Conservation (phyloP, 2,329 filamentous ascomycete genomes). For the Lasiodiplodia theobromae region DNA sequence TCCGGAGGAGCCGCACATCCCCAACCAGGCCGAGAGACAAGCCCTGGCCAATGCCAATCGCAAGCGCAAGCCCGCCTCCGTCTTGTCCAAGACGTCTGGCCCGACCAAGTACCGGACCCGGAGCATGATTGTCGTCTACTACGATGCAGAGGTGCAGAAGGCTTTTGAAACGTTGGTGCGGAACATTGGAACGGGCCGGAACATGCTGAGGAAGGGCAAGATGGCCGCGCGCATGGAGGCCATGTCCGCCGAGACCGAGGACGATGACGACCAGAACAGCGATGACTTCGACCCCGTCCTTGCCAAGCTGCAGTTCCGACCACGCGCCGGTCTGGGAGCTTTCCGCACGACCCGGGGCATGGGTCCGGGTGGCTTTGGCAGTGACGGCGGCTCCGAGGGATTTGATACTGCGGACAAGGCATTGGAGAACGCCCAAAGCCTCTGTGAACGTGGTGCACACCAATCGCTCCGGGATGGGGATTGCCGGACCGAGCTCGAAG, state of each 20-base stretch:
- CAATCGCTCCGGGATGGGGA: constrained; percentile 89
- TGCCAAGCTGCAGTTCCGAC: constrained; percentile 47
- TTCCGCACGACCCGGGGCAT: constrained; percentile 38
- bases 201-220: constrained; percentile 85
- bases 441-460: constrained; percentile 87
- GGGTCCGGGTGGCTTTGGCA: constrained; percentile 29
- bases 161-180: constrained; percentile 84
- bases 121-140: constrained; percentile 86
- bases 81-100: constrained; percentile 49
- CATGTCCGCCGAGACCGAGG: constrained; percentile 44
- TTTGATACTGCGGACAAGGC: constrained; percentile 76
- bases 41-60: constrained; percentile 33
- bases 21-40: constrained; percentile 33
- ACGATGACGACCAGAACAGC: constrained; percentile 38
- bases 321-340: constrained; percentile 39
- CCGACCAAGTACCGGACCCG: constrained; percentile 70
- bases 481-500: constrained; percentile 77
- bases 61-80: constrained; percentile 55
- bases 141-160: constrained; percentile 85
- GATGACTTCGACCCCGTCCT: constrained; percentile 39
- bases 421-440: constrained; percentile 78
- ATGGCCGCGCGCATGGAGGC: constrained; percentile 76
- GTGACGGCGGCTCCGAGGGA: constrained; percentile 34
- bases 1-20: constrained; percentile 33
- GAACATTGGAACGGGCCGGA: constrained; percentile 79